Percentiles rank a stretch among this genome's conserved stretches.
Evolutionary conservation across 805 yeast species (phyloP).

Genomic region (Brettanomyces sp.): DNA sequence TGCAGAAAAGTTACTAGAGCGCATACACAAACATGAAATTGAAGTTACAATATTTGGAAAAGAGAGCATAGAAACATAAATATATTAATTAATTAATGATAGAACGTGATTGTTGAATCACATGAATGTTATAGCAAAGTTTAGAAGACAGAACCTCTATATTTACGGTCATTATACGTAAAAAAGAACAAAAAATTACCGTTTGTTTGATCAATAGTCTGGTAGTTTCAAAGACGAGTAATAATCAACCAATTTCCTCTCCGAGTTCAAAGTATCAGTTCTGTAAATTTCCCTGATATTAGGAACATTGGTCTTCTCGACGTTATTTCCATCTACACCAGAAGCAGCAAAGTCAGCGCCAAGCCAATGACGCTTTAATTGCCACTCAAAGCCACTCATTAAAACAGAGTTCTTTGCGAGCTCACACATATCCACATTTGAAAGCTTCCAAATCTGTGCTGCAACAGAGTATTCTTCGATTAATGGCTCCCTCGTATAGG

Average conservation of each 20-base stretch:
- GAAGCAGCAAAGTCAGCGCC: constrained; percentile 52
- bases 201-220: not conserved
- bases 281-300: constrained; percentile 78
- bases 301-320: constrained; percentile 94
- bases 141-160: too few species aligned
- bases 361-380: constrained; percentile 85
- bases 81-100: not conserved
- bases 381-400: constrained; percentile 90
- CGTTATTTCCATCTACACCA: constrained; percentile 77
- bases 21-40: constrained; percentile 6
- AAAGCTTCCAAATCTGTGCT: constrained; percentile 90
- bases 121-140: too few species aligned
- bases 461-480: constrained; percentile 98
- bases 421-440: constrained; percentile 96
- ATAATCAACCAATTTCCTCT: constrained; percentile 56
- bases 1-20: too few species aligned
- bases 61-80: not conserved
- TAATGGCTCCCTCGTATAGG: constrained; percentile 93
- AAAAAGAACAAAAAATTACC: not conserved
- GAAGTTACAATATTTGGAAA: constrained; percentile 21
- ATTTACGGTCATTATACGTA: too few species aligned
- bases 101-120: too few species aligned
- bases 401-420: constrained; percentile 85
- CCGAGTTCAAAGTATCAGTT: constrained; percentile 66
- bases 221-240: constrained; percentile 31